Evolutionary conservation across 805 yeast species (phyloP), one percentile per base, ranked within the genome.

Genomic region (Ogataea pilisensis): DNA sequence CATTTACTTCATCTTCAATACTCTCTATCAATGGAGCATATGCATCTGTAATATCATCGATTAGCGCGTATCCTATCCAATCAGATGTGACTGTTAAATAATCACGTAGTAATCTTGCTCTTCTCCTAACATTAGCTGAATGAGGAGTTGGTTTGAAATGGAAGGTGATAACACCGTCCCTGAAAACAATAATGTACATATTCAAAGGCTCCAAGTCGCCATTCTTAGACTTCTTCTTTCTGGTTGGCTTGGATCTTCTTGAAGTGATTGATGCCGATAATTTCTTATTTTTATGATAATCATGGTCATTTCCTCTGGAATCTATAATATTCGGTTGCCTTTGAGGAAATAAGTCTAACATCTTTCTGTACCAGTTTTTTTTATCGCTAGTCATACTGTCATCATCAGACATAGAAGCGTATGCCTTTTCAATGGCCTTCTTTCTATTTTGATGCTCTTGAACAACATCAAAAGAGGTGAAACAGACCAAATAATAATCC

Each of bases 1-100:
- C 75, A 58, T 89, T 88, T 18, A 93, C 98, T 54, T 93, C 99
- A 44, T 82, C 88, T 58, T 93, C 98, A 38, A 93, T 90, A 35
- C 91, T 78, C 43, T 87, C 95, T 47, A 93, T 90, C 83, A 93
- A 79, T 2, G 99, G 99, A 1, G 95, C 98, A 69, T 87, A 93
- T 0, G 95, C 95, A 69, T 93, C 99, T 0, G 97, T 91, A 48
- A 93, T 87, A 60, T 93, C 98, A 67, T 93, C 99, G 52, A 93
- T 87, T 48, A 93, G 66, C 0, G 98, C 98, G 64, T 93, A 93
- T 1, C 96, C 91, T 34, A 93, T 83, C 99, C 99, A 93, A 61
- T 93, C 98, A 0, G 97, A 80, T 2, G 91, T 78, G 5, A 93
- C 95, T 2, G 86, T 87, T 46, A 93, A 68, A 57, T 90, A 91